Conservation (phyloP, 768 basidiomycete genomes). For the Russula griseocarnosa region DNA sequence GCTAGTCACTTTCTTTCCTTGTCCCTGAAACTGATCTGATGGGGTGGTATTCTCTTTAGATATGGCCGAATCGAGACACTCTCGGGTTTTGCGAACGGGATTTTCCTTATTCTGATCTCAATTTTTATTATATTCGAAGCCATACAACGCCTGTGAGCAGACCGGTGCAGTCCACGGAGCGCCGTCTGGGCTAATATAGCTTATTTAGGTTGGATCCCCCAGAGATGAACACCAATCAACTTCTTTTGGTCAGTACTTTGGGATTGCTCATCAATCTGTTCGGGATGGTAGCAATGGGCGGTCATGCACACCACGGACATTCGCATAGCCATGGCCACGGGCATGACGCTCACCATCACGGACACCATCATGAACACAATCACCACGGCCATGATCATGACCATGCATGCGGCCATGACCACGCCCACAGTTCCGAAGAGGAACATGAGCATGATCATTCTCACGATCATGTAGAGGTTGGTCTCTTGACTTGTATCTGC, state of each 20-base stretch:
- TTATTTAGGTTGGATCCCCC: conserved; percentile 76
- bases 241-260: conserved; percentile 82
- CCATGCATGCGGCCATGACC: conserved; percentile 26
- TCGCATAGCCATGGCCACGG: conserved; percentile 40
- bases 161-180: background rate
- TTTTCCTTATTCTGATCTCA: conserved; percentile 89
- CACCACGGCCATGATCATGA: conserved; percentile 31
- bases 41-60: conserved; percentile 39
- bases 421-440: background rate
- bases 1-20: conserved; percentile 39
- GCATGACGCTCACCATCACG: conserved; percentile 34
- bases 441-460: conserved; percentile 31
- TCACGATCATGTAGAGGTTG: conserved; percentile 5
- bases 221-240: conserved; percentile 94
- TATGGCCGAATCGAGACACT: conserved; percentile 96
- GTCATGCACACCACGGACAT: conserved; percentile 82
- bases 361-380: conserved; percentile 9
- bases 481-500: background rate
- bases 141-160: conserved; percentile 77
- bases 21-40: conserved; percentile 7
- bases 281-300: conserved; percentile 98
- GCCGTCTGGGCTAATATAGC: background rate
- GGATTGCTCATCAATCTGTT: conserved; percentile 94
- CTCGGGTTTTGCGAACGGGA: conserved; percentile 97
- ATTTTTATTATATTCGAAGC: conserved; percentile 99